Conservation (phyloP, 2,329 filamentous ascomycete genomes). For the Aspergillus puulaauensis region DNA sequence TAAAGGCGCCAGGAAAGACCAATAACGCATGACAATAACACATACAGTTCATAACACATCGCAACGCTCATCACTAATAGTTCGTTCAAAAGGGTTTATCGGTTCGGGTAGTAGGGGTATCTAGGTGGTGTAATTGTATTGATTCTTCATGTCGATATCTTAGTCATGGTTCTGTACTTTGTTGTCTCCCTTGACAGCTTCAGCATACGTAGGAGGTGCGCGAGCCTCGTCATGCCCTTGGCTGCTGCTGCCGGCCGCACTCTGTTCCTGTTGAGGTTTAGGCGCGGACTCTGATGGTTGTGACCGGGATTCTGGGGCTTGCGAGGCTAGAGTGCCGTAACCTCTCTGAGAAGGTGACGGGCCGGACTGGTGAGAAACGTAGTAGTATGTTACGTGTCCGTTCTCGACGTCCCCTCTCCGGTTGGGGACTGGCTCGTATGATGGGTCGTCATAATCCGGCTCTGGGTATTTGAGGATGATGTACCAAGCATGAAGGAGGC, state of each 20-base stretch:
- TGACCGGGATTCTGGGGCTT: conserved; percentile 15
- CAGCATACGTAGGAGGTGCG: conserved; percentile 79
- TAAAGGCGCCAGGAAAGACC: background rate
- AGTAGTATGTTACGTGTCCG: conserved; percentile 70
- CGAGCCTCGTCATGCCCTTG: conserved; percentile 38
- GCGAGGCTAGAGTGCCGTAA: conserved; percentile 43
- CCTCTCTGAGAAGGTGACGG: conserved; percentile 33
- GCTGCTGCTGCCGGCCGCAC: conserved; percentile 32
- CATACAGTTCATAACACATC: background rate
- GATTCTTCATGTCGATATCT: conserved; percentile 3
- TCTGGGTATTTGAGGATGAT: conserved; percentile 92
- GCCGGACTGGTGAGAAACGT: conserved; percentile 58
- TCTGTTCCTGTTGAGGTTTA: conserved; percentile 23
- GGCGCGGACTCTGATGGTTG: conserved; percentile 17
- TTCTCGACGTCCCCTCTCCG: conserved; percentile 37
- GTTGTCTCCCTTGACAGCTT: conserved; percentile 85
- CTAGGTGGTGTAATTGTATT: background rate
- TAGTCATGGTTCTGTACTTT: conserved; percentile 76
- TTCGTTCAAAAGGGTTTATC: background rate
- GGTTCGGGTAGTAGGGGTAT: background rate
- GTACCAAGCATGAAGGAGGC: conserved; percentile 95
- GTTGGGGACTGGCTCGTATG: conserved; percentile 63
- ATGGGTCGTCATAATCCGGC: conserved; percentile 56
- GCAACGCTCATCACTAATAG: background rate
- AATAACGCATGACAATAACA: background rate